Evolutionary conservation across 306 rosid genomes (phyloP), one percentile per base, ranked within the genome.

Genomic region (Urtica urens): DNA sequence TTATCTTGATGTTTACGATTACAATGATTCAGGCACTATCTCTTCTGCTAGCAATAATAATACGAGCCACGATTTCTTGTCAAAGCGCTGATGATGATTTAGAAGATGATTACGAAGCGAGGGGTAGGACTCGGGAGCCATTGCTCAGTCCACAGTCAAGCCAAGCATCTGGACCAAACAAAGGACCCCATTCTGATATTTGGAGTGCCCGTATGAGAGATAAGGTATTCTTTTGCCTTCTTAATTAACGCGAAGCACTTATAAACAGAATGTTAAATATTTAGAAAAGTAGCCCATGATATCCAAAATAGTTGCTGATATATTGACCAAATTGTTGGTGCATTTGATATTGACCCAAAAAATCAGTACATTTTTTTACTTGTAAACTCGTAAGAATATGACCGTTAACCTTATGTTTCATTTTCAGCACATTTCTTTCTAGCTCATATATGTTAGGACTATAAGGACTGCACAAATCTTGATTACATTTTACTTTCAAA

Each of bases 161-260:
- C 60, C 93, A 77, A 53, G 68, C 79, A 28, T 66, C 87, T 57
- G 84, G 73, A 23, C 60, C 74, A 31, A 52, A 56, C 72, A 83
- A 76, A 62, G 78, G 76, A 58, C 59, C 52, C 47, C 79, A 66
- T 61, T 64, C 78, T 7, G 94, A 81, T 60, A 55, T 81, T 35
- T 90, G 97, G 97, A 86, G 93, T 62, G 67, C 82, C 23, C 76
- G 81, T 45, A 66, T 85, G 59, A 77, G 99, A 63, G 95, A 81
- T 46, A 81, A 90, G 95, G 97, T 88, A 76, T n/a, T 63, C n/a
- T n/a, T n/a, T n/a, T n/a, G n/a, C n/a, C n/a, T n/a, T n/a, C n/a
- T n/a, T n/a, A n/a, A n/a, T n/a, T n/a, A n/a, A n/a, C n/a, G n/a
- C n/a, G n/a, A n/a, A n/a, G n/a, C n/a, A n/a, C n/a, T n/a, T n/a